These are phyloP conservation scores for Erucastrum elatum DNA, from an alignment of 345 rosid genomes.

Conservation along the genomic window DNA sequence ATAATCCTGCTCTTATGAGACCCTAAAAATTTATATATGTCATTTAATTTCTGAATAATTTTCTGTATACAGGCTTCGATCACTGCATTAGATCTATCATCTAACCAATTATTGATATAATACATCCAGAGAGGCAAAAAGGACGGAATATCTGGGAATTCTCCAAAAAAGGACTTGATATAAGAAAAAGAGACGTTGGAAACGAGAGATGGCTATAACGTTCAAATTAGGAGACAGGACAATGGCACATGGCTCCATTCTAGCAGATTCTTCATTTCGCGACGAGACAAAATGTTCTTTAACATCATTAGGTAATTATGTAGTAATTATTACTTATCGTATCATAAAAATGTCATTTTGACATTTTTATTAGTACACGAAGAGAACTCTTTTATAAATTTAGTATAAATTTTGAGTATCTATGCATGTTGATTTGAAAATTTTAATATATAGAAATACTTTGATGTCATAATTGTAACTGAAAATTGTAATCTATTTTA, in stretches of 20 bases:
- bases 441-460: background rate
- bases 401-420: background rate
- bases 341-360: background rate
- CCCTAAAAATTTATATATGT: background rate
- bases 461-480: background rate
- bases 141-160: conserved; percentile 20
- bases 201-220: conserved; percentile 14
- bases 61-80: background rate
- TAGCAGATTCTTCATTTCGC: conserved; percentile 4
- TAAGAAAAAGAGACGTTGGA: conserved; percentile 37
- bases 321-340: background rate
- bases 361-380: background rate
- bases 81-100: background rate
- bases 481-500: background rate
- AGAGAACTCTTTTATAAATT: background rate
- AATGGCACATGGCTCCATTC: conserved; percentile 30
- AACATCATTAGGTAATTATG: background rate
- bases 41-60: background rate
- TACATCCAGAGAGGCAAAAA: conserved; percentile 6
- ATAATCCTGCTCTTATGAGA: too few relatives aligned
- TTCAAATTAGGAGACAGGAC: conserved; percentile 19
- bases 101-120: background rate
- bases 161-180: conserved; percentile 4
- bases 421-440: background rate
- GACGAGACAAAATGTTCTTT: background rate